Conservation (phyloP, 2,329 filamentous ascomycete species). For the Aspergillus costaricaensis region DNA sequence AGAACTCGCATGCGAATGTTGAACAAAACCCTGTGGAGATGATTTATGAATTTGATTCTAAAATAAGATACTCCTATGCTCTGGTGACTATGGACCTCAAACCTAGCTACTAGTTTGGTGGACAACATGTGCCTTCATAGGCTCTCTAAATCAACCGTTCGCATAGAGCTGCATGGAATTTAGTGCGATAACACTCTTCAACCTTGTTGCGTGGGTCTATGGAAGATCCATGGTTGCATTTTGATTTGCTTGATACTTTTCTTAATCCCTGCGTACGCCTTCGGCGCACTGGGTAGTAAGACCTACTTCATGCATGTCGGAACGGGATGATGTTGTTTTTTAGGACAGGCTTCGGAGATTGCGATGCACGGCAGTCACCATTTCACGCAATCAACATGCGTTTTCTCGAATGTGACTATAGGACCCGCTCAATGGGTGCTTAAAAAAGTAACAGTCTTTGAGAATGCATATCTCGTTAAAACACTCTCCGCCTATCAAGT, state of each 20-base stretch:
- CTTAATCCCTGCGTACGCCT: background rate
- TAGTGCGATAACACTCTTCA: slow-evolving; percentile 3
- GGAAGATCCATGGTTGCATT: background rate
- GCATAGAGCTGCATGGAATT: background rate
- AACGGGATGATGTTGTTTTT: background rate
- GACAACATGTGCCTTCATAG: background rate
- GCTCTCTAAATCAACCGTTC: background rate
- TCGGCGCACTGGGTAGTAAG: background rate
- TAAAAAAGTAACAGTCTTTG: background rate
- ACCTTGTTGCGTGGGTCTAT: background rate
- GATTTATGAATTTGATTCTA: background rate
- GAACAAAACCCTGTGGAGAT: background rate
- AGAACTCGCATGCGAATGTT: background rate
- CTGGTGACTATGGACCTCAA: background rate
- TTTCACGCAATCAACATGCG: background rate
- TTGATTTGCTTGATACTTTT: background rate
- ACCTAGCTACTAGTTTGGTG: background rate
- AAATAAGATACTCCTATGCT: background rate
- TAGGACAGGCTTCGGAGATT: background rate
- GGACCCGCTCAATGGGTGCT: background rate
- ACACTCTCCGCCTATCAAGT: background rate
- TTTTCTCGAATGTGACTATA: background rate
- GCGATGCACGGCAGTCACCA: background rate
- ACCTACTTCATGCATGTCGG: background rate
- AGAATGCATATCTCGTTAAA: background rate